Conservation (phyloP, 1,284 basidiomycete species). For the Afroboletus lepidellus region DNA sequence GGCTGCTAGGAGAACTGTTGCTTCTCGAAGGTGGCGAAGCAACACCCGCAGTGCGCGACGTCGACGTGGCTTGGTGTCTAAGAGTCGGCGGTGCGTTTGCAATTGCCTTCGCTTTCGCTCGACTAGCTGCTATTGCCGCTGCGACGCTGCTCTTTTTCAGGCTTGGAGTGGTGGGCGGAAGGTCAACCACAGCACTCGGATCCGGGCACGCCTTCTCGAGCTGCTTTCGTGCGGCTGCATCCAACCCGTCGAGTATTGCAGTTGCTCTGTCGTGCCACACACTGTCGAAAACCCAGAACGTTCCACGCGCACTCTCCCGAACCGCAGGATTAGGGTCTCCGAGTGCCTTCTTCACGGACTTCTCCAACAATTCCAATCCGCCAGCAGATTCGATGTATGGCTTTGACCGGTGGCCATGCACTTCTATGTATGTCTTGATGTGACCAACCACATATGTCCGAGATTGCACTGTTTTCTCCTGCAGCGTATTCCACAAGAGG, state of each 20-base stretch:
- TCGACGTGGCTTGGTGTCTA: constrained; percentile 74
- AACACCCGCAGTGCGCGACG: constrained; percentile 47
- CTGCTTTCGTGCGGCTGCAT: constrained; percentile 73
- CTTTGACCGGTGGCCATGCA: constrained; percentile 65
- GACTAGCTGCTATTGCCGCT: constrained; percentile 78
- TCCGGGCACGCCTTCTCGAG: constrained; percentile 82
- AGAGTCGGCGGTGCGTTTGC: constrained; percentile 74
- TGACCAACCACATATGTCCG: constrained; percentile 71
- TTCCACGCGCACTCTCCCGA: constrained; percentile 67
- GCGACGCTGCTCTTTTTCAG: constrained; percentile 76
- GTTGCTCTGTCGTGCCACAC: constrained; percentile 74
- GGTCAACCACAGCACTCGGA: constrained; percentile 40
- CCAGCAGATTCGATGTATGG: constrained; percentile 64
- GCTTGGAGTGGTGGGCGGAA: constrained; percentile 49
- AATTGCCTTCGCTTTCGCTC: constrained; percentile 80
- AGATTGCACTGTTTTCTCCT: constrained; percentile 84
- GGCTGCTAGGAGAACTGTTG: constrained; percentile 41
- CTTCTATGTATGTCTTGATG: constrained; percentile 70
- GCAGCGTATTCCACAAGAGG: constrained; percentile 69
- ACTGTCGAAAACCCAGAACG: constrained; percentile 81
- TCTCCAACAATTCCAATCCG: constrained; percentile 70
- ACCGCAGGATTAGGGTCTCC: constrained; percentile 81
- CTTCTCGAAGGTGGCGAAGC: constrained; percentile 46
- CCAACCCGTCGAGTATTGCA: constrained; percentile 67
- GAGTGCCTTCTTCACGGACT: constrained; percentile 69